These are phyloP conservation scores for Hondaea fermentalgiana DNA, from an alignment of 108 stramenopile genomes.

Conservation along the genomic window DNA sequence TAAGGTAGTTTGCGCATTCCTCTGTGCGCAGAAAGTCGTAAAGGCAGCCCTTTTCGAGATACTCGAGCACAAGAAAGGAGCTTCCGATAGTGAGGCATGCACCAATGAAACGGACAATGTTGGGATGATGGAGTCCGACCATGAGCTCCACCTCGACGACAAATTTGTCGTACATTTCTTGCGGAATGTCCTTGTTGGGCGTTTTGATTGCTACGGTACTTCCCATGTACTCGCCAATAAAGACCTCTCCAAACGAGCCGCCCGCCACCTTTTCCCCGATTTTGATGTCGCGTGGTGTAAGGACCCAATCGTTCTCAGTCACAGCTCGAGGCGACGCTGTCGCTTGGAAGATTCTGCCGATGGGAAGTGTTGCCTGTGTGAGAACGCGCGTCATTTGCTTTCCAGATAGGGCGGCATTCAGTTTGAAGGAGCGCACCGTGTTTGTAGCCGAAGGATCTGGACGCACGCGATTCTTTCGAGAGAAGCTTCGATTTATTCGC, in stretches of 20 bases:
- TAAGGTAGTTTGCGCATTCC: neutral
- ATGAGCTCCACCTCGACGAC: conserved; percentile 25
- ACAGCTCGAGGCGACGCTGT: neutral
- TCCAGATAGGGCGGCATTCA: neutral
- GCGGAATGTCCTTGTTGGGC: neutral
- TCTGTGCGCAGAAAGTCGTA: neutral
- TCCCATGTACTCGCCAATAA: conserved; percentile 8
- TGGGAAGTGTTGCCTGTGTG: neutral
- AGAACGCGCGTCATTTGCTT: neutral
- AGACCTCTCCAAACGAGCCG: conserved; percentile 23
- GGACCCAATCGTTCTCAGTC: conserved; percentile 14
- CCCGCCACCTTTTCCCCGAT: neutral
- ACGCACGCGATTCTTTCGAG: no score
- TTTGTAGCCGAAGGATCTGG: no score
- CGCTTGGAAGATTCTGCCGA: neutral
- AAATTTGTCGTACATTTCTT: neutral
- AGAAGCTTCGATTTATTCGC: no score
- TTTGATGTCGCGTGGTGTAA: conserved; percentile 14
- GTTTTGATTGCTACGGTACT: conserved; percentile 16
- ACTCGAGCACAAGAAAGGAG: conserved; percentile 21
- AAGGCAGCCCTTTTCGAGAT: neutral
- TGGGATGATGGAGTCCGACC: conserved; percentile 21
- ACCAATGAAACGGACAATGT: conserved; percentile 26
- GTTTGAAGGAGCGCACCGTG: neutral
- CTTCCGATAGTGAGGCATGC: conserved; percentile 2